Evolutionary conservation across 1,139 yeast species (phyloP).

Genomic region (Pichia sp.): DNA sequence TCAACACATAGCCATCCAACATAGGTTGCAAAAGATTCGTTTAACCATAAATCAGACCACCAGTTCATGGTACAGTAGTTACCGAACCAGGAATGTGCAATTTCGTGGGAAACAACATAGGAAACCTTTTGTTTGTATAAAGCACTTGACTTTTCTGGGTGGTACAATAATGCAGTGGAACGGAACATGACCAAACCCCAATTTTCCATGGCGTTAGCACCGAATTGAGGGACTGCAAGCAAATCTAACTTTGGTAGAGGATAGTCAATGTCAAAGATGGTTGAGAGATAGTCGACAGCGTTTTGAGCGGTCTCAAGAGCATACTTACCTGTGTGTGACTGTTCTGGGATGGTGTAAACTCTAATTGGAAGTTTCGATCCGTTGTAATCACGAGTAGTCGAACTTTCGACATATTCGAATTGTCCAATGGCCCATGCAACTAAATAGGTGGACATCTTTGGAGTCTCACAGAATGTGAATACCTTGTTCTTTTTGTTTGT

Average conservation of each 20-base stretch:
- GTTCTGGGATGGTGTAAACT: constrained; percentile 53
- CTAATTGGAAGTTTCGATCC: constrained; percentile 47
- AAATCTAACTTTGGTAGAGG: constrained; percentile 60
- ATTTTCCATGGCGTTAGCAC: constrained; percentile 63
- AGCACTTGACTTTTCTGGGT: constrained; percentile 43
- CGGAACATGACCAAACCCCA: constrained; percentile 57
- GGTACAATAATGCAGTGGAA: constrained; percentile 49
- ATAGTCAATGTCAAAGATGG: constrained; percentile 51
- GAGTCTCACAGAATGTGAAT: constrained; percentile 41
- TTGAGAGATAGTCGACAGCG: constrained; percentile 49
- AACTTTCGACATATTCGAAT: constrained; percentile 48
- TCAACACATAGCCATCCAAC: constrained; percentile 53
- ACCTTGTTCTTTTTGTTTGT: constrained; percentile 13
- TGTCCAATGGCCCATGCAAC: constrained; percentile 60
- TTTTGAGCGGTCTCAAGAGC: constrained; percentile 50
- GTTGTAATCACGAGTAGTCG: constrained; percentile 33
- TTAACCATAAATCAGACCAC: constrained; percentile 64
- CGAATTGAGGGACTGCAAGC: constrained; percentile 54
- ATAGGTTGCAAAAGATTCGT: constrained; percentile 63
- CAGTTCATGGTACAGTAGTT: constrained; percentile 60
- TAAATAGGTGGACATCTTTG: constrained; percentile 53
- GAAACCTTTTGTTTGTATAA: constrained; percentile 49
- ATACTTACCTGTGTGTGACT: constrained; percentile 46
- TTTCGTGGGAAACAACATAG: constrained; percentile 57
- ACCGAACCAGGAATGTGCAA: constrained; percentile 68